Evolutionary conservation across 1,284 basidiomycete genomes (phyloP), one percentile per base, ranked within the genome.

Genomic region (Amylostereum areolatum): DNA sequence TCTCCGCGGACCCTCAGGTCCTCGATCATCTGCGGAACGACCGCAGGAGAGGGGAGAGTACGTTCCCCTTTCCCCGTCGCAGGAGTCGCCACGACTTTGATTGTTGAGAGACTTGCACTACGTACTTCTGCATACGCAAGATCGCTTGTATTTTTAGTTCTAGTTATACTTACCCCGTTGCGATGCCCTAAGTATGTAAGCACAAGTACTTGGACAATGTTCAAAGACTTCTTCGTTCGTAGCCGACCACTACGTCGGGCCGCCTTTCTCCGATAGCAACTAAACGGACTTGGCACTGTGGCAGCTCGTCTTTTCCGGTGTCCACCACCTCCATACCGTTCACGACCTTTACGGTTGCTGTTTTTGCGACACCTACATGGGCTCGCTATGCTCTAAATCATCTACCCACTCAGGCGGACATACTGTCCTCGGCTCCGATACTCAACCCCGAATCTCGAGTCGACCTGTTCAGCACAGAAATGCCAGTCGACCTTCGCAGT

Each of bases 321-420:
- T 39, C 12, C 37, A 18, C 12, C n/a, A 5, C 7, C 12, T 8
- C 34, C 34, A 35, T n/a, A 12, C 12, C 37, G 37, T 25, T 8
- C 27, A 12, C 6, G 7, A 39, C 7, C 27, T 39, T 12, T 25
- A 35, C 9, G 34, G n/a, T 9, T 35, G 34, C 37, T 39, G 37
- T n/a, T n/a, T 25, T 18, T 45, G 43, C 51, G 42, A 40, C 47
- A 45, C 28, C 43, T 56, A 47, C 35, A 85, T 86, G 85, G 85
- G 85, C 54, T 77, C 77, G 46, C 67, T 85, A 40, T 85, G 83
- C 63, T 86, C 85, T 29, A 86, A 84, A 64, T 61, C 73, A 33
- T 69, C 67, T 45, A 63, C 66, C 33, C 71, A 77, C 53, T 67
- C 74, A 18, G 79, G 76, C 46, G 70, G 78, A 45, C 80, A 83